phyloP scores from a whole-genome alignment of 306 rosid genomes.

The Pterocarpus macrocarpus region DNA sequence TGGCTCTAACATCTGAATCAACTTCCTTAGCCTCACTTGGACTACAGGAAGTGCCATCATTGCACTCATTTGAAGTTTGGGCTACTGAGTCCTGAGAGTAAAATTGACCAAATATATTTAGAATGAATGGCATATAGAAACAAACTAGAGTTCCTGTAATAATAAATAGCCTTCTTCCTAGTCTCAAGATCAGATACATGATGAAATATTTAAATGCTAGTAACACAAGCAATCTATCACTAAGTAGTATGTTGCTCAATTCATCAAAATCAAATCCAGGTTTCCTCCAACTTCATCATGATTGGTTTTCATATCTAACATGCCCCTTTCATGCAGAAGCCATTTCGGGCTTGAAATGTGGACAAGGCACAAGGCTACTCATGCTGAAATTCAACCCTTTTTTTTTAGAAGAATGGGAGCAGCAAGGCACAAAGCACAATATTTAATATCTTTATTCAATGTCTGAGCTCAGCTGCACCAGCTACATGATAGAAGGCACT shows the following conservation, averaged over 20 bases:
- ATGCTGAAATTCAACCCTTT: too few species aligned
- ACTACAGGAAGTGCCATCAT: constrained; percentile 54
- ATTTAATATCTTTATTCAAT: not conserved
- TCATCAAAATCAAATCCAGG: constrained; percentile 45
- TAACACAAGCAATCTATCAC: constrained; percentile 28
- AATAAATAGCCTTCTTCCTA: constrained; percentile 26
- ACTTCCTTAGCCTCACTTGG: constrained; percentile 56
- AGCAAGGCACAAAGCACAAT: too few species aligned
- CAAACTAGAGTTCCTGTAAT: constrained; percentile 37
- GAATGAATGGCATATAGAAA: constrained; percentile 40
- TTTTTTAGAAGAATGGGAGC: too few species aligned
- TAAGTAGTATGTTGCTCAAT: constrained; percentile 27
- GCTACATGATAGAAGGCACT: not conserved
- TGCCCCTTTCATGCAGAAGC: not conserved
- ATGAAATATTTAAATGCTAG: constrained; percentile 22
- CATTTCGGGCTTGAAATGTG: not conserved
- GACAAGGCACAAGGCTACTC: too few species aligned
- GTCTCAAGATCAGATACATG: constrained; percentile 22
- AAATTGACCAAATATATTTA: constrained; percentile 41
- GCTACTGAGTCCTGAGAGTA: constrained; percentile 66
- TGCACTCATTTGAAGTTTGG: constrained; percentile 57
- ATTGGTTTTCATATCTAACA: not conserved
- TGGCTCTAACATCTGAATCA: constrained; percentile 57
- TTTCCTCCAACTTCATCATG: constrained; percentile 25
- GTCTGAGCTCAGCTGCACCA: not conserved